Evolutionary conservation across 2,329 filamentous ascomycete genomes (phyloP), one percentile per base, ranked within the genome.

Genomic region (Phaeophleospora eucalypticola): DNA sequence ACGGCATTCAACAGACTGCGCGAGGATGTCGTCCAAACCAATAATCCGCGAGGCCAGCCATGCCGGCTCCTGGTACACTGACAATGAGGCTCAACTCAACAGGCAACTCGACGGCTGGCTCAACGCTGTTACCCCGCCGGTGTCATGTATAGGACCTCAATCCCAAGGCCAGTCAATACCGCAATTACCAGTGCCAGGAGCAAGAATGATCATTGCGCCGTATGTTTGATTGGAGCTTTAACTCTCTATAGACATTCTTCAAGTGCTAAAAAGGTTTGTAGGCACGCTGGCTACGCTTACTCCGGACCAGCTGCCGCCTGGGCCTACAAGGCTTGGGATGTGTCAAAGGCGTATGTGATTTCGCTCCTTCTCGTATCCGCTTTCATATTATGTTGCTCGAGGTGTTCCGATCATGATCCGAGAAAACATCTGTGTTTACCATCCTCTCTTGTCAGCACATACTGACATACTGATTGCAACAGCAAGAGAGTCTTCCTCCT

Each of bases 271-370:
- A 43, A 17, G 12, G 29, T 49, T 53, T 49, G 56, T 43, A 96
- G 91, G 51, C 93, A 98, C 68, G 93, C 93, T 49, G 93, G 93
- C 51, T 98, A 95, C 71, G 74, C 80, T 2, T 97, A 91, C 74
- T 98, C 93, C 3, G 93, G 93, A 6, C 81, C 84, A 33, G 91
- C 89, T 57, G 93, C 93, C 36, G 93, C 90, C 36, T 97, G 89
- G 83, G 93, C 93, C 7, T 98, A 97, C 71, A 93, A 88, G 68
- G 80, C 81, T 4, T 82, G 95, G 41, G 89, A 97, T 66, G 77
- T 97, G 46, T 84, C 82, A 49, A 80, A 81, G 51, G 85, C 83
- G 80, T 84, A 68, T 65, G 77, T 66, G 19, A 12, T 32, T 3
- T 32, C 17, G 12, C 19, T 24, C 8, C 16, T 39, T 38, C 16